Conservation (phyloP, 202 grass and related monocot genomes). For the Schoenoplectus triqueter region DNA sequence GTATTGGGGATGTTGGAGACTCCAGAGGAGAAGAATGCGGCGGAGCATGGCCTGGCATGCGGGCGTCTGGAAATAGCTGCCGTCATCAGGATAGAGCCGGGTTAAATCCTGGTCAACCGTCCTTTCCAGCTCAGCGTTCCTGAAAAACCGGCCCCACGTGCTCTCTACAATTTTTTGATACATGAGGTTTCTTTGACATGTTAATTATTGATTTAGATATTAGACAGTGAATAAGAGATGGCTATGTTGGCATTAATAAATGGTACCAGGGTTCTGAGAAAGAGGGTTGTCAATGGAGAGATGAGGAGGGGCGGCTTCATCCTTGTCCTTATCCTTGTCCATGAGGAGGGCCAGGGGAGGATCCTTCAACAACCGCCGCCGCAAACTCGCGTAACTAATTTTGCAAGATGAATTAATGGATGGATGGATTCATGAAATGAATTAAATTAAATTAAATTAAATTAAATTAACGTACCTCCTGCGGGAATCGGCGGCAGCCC, state of each 20-base stretch:
- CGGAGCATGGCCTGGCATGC: conserved; percentile 78
- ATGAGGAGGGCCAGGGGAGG: conserved; percentile 44
- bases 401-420: too few relatives aligned
- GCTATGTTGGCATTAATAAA: background rate
- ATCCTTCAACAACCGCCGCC: conserved; percentile 71
- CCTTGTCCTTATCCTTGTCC: conserved; percentile 33
- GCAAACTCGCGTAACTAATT: conserved; percentile 75
- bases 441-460: too few relatives aligned
- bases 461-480: conserved; percentile 50
- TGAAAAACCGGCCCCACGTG: conserved; percentile 89
- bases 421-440: too few relatives aligned
- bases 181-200: conserved; percentile 22
- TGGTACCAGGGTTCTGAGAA: conserved; percentile 90
- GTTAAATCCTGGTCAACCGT: conserved; percentile 85
- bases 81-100: conserved; percentile 78
- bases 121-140: conserved; percentile 83
- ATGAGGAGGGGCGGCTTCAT: conserved; percentile 59
- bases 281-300: conserved; percentile 88
- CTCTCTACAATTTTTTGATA: conserved; percentile 61
- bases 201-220: background rate
- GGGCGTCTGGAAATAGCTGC: conserved; percentile 81
- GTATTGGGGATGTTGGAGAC: conserved; percentile 84
- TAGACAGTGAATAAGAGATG: too few relatives aligned
- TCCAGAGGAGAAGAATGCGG: conserved; percentile 84
- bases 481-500: conserved; percentile 74